phyloP scores from a whole-genome alignment of 441 rosid species.

The Viola pubescens region DNA sequence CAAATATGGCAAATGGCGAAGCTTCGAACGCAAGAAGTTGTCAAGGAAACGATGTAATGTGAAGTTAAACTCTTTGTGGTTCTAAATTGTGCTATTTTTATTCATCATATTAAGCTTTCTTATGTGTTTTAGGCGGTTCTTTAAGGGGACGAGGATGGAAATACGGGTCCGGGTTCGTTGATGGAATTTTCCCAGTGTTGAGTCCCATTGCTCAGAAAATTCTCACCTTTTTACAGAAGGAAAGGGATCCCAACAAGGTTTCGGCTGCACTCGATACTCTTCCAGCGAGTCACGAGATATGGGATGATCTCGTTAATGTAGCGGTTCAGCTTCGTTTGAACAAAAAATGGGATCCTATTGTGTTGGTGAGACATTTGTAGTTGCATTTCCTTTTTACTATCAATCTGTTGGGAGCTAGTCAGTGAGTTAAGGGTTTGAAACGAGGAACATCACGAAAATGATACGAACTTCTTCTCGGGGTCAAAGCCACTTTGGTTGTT shows the following conservation, averaged over 20 bases:
- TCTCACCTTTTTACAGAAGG: slow-evolving; percentile 41
- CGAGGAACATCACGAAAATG: no score
- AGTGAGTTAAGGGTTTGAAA: background rate
- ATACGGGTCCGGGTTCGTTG: slow-evolving; percentile 88
- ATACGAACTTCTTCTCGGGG: no score
- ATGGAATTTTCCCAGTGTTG: slow-evolving; percentile 82
- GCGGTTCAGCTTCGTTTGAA: slow-evolving; percentile 74
- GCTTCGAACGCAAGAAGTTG: slow-evolving; percentile 55
- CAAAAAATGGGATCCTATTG: slow-evolving; percentile 65
- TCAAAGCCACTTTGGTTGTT: no score
- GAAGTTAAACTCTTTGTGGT: background rate
- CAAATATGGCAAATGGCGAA: slow-evolving; percentile 53
- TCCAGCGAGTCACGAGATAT: slow-evolving; percentile 54
- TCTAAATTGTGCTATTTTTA: background rate
- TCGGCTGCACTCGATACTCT: slow-evolving; percentile 54
- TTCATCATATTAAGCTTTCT: background rate
- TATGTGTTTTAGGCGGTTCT: slow-evolving; percentile 53
- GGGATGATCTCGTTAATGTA: slow-evolving; percentile 85
- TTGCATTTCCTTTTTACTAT: background rate
- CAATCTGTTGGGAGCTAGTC: background rate
- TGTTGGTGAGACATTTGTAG: slow-evolving; percentile 36
- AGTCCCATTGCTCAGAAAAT: slow-evolving; percentile 71
- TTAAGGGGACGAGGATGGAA: slow-evolving; percentile 90
- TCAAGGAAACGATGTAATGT: slow-evolving; percentile 59
- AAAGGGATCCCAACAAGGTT: slow-evolving; percentile 40